These are phyloP conservation scores for Epichloe typhina DNA, from an alignment of 2,329 filamentous ascomycete genomes.

Conservation along the genomic window DNA sequence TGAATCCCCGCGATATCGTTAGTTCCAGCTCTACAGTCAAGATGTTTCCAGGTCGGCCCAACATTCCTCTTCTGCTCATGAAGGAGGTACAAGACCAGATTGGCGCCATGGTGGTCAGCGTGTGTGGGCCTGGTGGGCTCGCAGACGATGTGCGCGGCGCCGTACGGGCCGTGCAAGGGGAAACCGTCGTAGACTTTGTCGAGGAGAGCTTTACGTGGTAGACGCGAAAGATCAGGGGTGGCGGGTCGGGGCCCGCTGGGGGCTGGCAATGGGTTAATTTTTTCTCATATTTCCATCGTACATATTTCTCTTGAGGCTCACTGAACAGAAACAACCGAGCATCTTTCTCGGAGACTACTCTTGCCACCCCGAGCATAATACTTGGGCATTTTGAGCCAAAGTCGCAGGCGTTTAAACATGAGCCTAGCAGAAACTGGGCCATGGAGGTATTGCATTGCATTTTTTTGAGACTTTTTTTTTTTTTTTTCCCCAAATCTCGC, in stretches of 20 bases:
- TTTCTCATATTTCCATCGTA: background rate
- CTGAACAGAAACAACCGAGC: background rate
- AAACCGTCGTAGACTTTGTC: conserved; percentile 56
- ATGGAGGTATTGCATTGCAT: background rate
- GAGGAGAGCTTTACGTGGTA: conserved; percentile 66
- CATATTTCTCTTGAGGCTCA: background rate
- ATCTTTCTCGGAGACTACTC: background rate
- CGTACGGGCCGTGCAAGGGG: conserved; percentile 49
- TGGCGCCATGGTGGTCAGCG: conserved; percentile 78
- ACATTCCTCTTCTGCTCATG: conserved; percentile 63
- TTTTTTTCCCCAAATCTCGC: no score
- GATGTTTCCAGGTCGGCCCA: conserved; percentile 83
- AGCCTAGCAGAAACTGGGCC: background rate
- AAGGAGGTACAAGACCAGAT: conserved; percentile 72
- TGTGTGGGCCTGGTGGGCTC: conserved; percentile 63
- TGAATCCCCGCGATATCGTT: conserved; percentile 68
- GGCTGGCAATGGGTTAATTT: background rate
- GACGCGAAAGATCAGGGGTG: conserved; percentile 6
- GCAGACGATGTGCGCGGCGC: conserved; percentile 64
- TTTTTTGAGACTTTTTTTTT: no score
- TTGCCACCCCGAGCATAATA: background rate
- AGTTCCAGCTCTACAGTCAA: conserved; percentile 69
- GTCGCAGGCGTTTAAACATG: background rate
- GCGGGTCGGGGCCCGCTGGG: no score
- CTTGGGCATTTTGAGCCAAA: background rate